A percentile compares a stretch with the other conserved stretches of the same genome.
These are phyloP conservation scores for Dothideomycetidae sp. DNA, from an alignment of 2,329 filamentous ascomycete species.

Conservation along the genomic window DNA sequence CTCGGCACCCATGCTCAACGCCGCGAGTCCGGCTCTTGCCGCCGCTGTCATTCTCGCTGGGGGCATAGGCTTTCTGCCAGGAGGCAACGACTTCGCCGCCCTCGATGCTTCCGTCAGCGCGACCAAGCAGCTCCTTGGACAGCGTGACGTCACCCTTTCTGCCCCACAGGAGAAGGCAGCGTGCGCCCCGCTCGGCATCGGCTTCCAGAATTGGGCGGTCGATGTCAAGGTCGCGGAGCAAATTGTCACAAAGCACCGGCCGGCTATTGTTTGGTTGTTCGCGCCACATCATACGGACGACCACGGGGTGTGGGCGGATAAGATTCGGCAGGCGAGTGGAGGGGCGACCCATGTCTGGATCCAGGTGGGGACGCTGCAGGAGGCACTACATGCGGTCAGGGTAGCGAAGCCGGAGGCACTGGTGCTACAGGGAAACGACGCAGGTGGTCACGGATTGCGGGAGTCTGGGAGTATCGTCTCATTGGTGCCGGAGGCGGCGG, in stretches of 20 bases:
- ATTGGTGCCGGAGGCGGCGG: conserved; percentile 43
- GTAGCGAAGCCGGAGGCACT: conserved; percentile 42
- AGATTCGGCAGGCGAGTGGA: conserved; percentile 20
- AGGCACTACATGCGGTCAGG: conserved; percentile 36
- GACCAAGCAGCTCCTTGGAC: conserved; percentile 17
- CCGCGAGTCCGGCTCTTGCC: conserved; percentile 42
- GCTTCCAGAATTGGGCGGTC: conserved; percentile 41
- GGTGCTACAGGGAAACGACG: conserved; percentile 49
- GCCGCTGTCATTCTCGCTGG: conserved; percentile 43
- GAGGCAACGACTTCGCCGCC: conserved; percentile 23
- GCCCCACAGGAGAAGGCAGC: conserved; percentile 10
- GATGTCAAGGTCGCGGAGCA: conserved; percentile 33
- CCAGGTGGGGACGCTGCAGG: conserved; percentile 45
- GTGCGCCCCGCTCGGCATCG: conserved; percentile 42
- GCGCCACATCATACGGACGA: conserved; percentile 36
- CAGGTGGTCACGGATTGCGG: conserved; percentile 48
- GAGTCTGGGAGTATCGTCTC: conserved; percentile 41
- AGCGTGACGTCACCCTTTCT: neutral
- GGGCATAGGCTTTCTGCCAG: conserved; percentile 30
- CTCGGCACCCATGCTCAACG: conserved; percentile 54
- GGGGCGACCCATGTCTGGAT: conserved; percentile 37
- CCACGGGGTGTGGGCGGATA: conserved; percentile 21
- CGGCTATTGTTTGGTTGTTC: conserved; percentile 54
- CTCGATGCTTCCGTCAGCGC: conserved; percentile 17
- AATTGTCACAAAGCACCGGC: conserved; percentile 34